A percentile compares a stretch with the other conserved stretches of the same genome.
Evolutionary conservation across 768 basidiomycete genomes (phyloP).

Genomic region (Suillus variegatus): DNA sequence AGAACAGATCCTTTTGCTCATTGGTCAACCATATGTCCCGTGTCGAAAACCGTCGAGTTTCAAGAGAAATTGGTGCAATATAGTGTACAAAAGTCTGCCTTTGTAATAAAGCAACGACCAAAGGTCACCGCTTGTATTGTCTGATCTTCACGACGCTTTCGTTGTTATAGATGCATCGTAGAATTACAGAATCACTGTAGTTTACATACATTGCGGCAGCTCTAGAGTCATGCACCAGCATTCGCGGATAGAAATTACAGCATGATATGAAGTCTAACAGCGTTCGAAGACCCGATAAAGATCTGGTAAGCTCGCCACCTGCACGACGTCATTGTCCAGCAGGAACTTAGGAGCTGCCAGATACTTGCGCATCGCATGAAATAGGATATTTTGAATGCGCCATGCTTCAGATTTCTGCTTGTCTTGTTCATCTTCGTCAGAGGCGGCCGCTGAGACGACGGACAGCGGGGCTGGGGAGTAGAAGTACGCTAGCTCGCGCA

Average conservation of each 20-base stretch:
- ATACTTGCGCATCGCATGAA: constrained; percentile 83
- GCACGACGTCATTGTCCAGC: constrained; percentile 69
- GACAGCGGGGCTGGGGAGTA: constrained; percentile 57
- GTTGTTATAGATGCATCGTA: neutral
- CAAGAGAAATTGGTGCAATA: no score
- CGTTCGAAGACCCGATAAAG: constrained; percentile 78
- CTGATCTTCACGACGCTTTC: neutral
- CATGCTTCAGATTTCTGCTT: constrained; percentile 61
- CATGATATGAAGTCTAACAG: constrained; percentile 48
- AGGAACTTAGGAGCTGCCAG: constrained; percentile 56
- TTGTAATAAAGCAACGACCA: no score
- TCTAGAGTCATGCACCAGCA: neutral
- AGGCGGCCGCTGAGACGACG: constrained; percentile 17
- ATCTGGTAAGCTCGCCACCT: constrained; percentile 88
- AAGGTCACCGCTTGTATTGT: constrained; percentile 12
- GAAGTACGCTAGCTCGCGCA: constrained; percentile 90
- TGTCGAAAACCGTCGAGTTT: no score
- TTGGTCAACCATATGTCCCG: no score
- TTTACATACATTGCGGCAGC: neutral
- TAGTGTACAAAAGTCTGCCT: no score
- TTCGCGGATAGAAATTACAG: neutral
- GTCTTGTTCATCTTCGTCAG: constrained; percentile 43
- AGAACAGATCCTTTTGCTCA: no score
- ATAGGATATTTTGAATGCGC: constrained; percentile 91
- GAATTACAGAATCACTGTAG: neutral